These are phyloP conservation scores for Corymbia calophylla DNA, from an alignment of 441 rosid species.

Conservation along the genomic window DNA sequence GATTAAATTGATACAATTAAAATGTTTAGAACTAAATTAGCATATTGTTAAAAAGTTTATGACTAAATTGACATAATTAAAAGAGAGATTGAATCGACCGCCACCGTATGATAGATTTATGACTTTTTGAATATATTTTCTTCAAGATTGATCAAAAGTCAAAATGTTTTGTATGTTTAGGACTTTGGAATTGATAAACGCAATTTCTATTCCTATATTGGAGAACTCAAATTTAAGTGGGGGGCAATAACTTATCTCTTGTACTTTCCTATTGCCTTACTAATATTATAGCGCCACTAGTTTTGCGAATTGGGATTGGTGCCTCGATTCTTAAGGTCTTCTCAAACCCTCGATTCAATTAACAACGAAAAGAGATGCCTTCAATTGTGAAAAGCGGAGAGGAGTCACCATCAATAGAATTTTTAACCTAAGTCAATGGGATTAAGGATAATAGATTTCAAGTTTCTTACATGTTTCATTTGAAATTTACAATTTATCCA, in stretches of 20 bases:
- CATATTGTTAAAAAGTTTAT: no score
- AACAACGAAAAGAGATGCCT: not conserved
- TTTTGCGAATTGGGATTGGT: not conserved
- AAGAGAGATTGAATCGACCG: rapidly evolving
- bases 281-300: not conserved
- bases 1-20: rapidly evolving
- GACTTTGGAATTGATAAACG: not conserved
- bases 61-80: rapidly evolving
- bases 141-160: not conserved
- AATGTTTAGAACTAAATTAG: rapidly evolving
- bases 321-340: not conserved
- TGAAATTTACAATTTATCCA: no score
- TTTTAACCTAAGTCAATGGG: not conserved
- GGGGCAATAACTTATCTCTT: not conserved
- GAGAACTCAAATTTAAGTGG: not conserved
- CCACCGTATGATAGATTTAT: rapidly evolving
- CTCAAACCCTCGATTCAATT: not conserved
- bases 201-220: not conserved
- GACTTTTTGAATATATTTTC: rapidly evolving
- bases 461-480: not conserved
- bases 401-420: not conserved
- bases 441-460: no score
- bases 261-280: not conserved
- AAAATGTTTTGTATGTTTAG: not conserved
- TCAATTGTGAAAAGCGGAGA: not conserved